Evolutionary conservation across 2,329 filamentous ascomycete genomes (phyloP).

Genomic region (Colletotrichum echinochloae): DNA sequence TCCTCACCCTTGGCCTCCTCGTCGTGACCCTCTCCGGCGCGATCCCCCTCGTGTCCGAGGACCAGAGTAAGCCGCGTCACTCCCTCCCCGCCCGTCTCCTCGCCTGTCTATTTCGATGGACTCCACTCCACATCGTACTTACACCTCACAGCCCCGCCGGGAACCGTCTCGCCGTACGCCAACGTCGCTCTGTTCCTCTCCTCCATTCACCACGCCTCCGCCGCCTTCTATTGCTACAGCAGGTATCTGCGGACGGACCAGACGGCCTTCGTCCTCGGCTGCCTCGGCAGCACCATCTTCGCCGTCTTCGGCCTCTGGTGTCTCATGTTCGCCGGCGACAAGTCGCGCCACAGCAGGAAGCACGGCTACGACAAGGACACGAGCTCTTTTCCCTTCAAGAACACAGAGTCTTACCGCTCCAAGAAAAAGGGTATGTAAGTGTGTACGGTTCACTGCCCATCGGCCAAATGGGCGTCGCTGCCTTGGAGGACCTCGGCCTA

Average conservation of each 20-base stretch:
- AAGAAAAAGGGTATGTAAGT: slow-evolving; percentile 53
- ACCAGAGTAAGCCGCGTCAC: slow-evolving; percentile 49
- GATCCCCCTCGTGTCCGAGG: slow-evolving; percentile 70
- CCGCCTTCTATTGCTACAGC: slow-evolving; percentile 76
- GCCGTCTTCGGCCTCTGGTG: slow-evolving; percentile 63
- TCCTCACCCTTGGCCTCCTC: slow-evolving; percentile 73
- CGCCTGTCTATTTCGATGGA: background rate
- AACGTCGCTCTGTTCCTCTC: slow-evolving; percentile 75
- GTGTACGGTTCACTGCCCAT: background rate
- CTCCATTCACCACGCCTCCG: slow-evolving; percentile 71
- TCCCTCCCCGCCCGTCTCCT: background rate
- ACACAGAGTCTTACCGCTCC: slow-evolving; percentile 51
- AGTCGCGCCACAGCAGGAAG: slow-evolving; percentile 52
- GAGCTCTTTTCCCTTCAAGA: slow-evolving; percentile 55
- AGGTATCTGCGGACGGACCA: slow-evolving; percentile 67
- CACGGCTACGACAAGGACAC: slow-evolving; percentile 55
- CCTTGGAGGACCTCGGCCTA: background rate
- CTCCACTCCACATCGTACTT: background rate
- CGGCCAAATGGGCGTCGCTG: background rate
- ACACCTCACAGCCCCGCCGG: slow-evolving; percentile 32
- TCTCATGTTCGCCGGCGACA: slow-evolving; percentile 54
- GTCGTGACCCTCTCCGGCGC: slow-evolving; percentile 77
- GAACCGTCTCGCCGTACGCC: slow-evolving; percentile 71
- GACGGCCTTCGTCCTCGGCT: slow-evolving; percentile 70
- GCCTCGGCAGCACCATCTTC: slow-evolving; percentile 67